phyloP scores from a whole-genome alignment of 306 rosid species.

The Hylodesmum podocarpum region DNA sequence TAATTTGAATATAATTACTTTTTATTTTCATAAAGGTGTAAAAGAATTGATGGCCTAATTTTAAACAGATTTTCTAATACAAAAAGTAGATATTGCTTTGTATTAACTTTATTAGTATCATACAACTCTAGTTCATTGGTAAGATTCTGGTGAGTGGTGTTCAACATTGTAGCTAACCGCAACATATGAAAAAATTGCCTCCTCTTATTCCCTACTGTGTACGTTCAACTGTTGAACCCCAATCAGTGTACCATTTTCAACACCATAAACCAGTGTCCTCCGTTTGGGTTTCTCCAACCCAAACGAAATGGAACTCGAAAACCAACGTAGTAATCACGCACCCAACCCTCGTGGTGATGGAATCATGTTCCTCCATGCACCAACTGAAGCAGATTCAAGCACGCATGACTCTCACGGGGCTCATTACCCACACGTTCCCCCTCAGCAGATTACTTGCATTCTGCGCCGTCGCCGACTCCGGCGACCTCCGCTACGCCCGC shows the following conservation, averaged over 20 bases:
- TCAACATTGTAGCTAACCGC: not conserved
- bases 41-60: too few relatives aligned
- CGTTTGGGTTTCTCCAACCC: not conserved
- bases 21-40: too few relatives aligned
- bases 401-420: conserved; percentile 61
- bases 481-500: conserved; percentile 54
- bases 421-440: conserved; percentile 65
- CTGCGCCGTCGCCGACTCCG: conserved; percentile 67
- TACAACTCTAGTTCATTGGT: too few relatives aligned
- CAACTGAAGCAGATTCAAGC: conserved; percentile 78
- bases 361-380: conserved; percentile 68
- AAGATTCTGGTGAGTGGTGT: too few relatives aligned
- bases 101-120: too few relatives aligned
- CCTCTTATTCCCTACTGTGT: not conserved
- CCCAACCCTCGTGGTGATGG: conserved; percentile 60
- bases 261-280: conserved; percentile 32
- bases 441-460: conserved; percentile 71
- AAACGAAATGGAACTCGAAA: conserved; percentile 64
- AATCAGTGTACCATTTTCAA: not conserved
- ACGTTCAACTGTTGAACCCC: not conserved
- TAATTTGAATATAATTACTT: too few relatives aligned
- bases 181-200: conserved; percentile 21
- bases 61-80: too few relatives aligned
- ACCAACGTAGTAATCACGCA: conserved; percentile 62
- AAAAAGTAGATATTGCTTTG: too few relatives aligned